Base-by-base conservation (phyloP, 768 basidiomycete genomes). In the Panaeolus papilionaceus region DNA sequence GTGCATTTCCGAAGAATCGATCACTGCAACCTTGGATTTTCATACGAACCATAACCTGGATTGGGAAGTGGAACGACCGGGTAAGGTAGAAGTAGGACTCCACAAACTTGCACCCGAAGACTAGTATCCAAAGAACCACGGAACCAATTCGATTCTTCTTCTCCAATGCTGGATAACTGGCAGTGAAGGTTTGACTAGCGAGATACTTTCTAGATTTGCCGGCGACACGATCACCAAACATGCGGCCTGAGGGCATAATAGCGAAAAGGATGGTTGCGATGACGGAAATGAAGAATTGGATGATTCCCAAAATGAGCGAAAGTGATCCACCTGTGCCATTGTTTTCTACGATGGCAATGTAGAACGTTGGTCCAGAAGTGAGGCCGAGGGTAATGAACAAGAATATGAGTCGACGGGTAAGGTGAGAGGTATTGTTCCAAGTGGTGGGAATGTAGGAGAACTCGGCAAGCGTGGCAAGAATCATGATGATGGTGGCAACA, bases 81-180 rank as follows among this genome's bases (percentile, higher is more conserved):
- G 95, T 99, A 70, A 99, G 83, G 90, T 95, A 99, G 83, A 98
- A 99, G 85, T 99, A 99, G 0, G 95, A 98, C 78, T 99, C 98
- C 58, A 89, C 88, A 72, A 96, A 92, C 81, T 99, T 99, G 89
- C 96, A 98, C 0, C 92, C 92, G 74, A 99, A 99, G 72, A 99
- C 89, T 72, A 98, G 88, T 74, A 92, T 64, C 98, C 98, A 99
- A 37, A 99, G 86, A 16, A 85, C 73, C 65, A 95, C 79, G 3
- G 94, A 96, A 1, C 92, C 93, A 2, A 90, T 72, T n/a, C 97
- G 92, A 28, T 89, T 88, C 61, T 80, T 79, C 58, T 81, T 76
- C 47, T 83, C 81, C 38, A 99, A 82, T 4, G 82, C 71, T 0
- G 95, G 96, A 78, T 99, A 99, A 66, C 92, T 93, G 0, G 97